Base-by-base conservation (phyloP, 192 early-diverging fungal genomes). In the Nowakowskiella sp. region DNA sequence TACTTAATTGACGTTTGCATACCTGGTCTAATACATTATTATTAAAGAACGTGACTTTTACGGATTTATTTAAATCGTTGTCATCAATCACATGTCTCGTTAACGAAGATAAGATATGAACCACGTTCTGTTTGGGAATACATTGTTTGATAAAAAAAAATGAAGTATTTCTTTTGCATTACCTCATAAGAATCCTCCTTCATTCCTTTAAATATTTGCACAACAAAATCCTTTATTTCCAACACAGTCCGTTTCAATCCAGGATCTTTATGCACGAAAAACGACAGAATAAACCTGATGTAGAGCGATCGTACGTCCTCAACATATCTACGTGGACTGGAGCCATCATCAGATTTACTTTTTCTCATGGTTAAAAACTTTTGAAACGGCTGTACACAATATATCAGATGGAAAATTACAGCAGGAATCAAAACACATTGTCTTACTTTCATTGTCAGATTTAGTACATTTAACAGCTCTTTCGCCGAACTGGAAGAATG, bases 281-380 rank as follows among this genome's bases (percentile, higher is more conserved):
- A 91, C 21, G 81, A 73, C n/a, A 87, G 61, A n/a, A 90, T 53
- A 48, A 88, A 89, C 30, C 74, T 70, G 49, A 90, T 70, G 57
- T 85, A 89, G 0, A 85, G 53, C 6, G 74, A 82, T 43, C 89
- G 71, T 28, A 86, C 65, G 57, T 87, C 86, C 79, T 55, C 1
- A 56, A 0, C 0, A 24, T 75, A 49, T 24, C 23, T 49, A 33
- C 19, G 7, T 57, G 51, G 51, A 28, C 39, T 31, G n/a, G 58
- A 60, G 58, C 59, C 68, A 26, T 51, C 29, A 36, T 62, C 51
- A 4, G 33, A 25, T 30, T 27, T 58, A 52, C 46, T 62, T 60
- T 63, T 81, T 70, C 60, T 60, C 60, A 49, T 64, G 32, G 43
- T 52, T 31, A 61, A 39, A 33, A 78, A 55, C 1, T 36, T 44